phyloP scores from a whole-genome alignment of 2,329 filamentous ascomycete genomes.

The Orbilia blumenaviensis region DNA sequence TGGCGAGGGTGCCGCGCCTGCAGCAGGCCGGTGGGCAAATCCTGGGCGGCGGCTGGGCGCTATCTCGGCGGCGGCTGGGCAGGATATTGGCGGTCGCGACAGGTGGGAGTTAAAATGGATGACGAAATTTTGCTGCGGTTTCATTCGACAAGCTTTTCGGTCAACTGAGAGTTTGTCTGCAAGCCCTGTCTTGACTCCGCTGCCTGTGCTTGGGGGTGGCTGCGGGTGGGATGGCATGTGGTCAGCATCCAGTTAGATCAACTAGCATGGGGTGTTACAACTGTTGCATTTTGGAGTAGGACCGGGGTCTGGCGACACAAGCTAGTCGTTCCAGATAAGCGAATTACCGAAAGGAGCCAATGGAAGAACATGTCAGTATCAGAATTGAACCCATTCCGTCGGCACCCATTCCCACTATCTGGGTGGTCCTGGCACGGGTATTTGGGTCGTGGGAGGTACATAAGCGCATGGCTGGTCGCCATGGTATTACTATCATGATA shows the following conservation, averaged over 20 bases:
- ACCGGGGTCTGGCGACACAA: slow-evolving; percentile 29
- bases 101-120: slow-evolving; percentile 1
- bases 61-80: too few relatives aligned
- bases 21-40: slow-evolving; percentile 22
- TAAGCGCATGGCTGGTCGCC: background rate
- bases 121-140: slow-evolving; percentile 47
- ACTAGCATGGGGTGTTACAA: background rate
- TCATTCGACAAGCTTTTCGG: slow-evolving; percentile 51
- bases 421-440: background rate
- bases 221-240: background rate
- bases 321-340: slow-evolving; percentile 34
- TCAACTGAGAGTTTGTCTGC: slow-evolving; percentile 21
- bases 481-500: slow-evolving; percentile 8
- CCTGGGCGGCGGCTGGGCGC: too few relatives aligned
- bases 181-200: slow-evolving; percentile 14
- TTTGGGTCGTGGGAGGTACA: background rate
- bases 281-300: slow-evolving; percentile 36
- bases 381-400: slow-evolving; percentile 1
- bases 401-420: slow-evolving; percentile 38
- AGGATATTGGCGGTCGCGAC: slow-evolving; percentile 38
- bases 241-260: background rate
- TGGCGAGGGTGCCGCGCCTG: slow-evolving; percentile 14
- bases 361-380: background rate
- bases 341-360: slow-evolving; percentile 22
- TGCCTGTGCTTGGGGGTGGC: slow-evolving; percentile 18